These are phyloP conservation scores for Lathyrus sativus DNA, from an alignment of 306 rosid genomes.

Conservation along the genomic window DNA sequence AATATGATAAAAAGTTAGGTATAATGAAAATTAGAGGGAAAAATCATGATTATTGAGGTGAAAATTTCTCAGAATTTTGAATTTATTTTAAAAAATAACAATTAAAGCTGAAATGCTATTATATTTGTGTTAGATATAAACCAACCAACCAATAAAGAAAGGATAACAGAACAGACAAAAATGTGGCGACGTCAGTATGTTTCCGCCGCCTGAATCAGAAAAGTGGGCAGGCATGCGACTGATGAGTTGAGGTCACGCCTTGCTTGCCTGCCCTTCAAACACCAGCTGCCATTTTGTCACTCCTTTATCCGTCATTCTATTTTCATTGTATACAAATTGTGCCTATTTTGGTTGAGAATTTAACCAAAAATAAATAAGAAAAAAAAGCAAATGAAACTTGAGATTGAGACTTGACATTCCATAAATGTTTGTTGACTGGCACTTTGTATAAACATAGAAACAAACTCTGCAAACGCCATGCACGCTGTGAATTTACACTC, in stretches of 20 bases:
- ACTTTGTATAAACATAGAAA: neutral
- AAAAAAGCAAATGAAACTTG: too few relatives aligned
- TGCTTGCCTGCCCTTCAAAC: slow-evolving; percentile 12
- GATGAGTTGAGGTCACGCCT: slow-evolving; percentile 43
- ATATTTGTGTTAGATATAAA: too few relatives aligned
- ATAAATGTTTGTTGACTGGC: neutral
- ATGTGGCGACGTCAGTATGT: slow-evolving; percentile 45
- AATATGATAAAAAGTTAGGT: too few relatives aligned
- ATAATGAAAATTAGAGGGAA: too few relatives aligned
- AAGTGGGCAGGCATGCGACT: slow-evolving; percentile 13
- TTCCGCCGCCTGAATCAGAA: slow-evolving; percentile 50
- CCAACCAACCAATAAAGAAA: neutral
- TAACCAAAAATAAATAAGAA: neutral
- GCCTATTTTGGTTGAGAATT: neutral
- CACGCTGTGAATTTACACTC: too few relatives aligned
- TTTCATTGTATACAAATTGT: neutral
- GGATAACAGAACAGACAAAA: neutral
- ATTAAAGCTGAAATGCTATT: too few relatives aligned
- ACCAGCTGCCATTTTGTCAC: slow-evolving; percentile 52
- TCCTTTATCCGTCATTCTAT: slow-evolving; percentile 51
- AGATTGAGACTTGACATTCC: neutral
- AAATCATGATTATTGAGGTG: too few relatives aligned
- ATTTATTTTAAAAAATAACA: too few relatives aligned
- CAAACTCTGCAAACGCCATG: slow-evolving; percentile 3
- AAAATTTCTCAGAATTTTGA: too few relatives aligned